Base-by-base conservation (phyloP, 345 rosid species). In the Aquilaria yunnanensis region DNA sequence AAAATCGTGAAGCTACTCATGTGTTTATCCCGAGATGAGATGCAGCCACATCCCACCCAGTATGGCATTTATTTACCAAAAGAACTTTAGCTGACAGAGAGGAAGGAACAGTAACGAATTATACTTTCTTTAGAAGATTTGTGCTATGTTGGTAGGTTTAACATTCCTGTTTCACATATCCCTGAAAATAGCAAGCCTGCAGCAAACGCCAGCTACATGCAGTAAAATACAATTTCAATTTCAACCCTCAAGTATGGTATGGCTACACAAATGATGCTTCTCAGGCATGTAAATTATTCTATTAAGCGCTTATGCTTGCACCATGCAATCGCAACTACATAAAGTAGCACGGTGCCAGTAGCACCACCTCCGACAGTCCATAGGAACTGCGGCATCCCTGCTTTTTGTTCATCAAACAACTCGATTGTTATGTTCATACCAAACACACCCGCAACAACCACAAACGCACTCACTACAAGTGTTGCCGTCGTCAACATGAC, bases 401-500 rank as follows among this genome's bases (percentile, higher is more conserved):
- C 10, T 47, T 59, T 50, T 0, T 9, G 10, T 0, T 67, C 51
- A 0, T 76, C 59, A 65, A 90, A 94, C 62, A 88, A 60, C 13
- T 78, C 88, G 7, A 90, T 86, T 0, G 0, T 45, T 60, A 94
- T 83, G 54, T 90, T 88, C 89, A 94, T 88, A 57, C 99, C 96
- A 2, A 90, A 82, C 7, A 83, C 13, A 56, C 97, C 91, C 5
- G 81, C 89, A 11, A 94, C 79, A 0, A 79, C 96, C 2, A 94
- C 76, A 46, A 86, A 90, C 12, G 80, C 82, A 54, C 86, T 82
- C 64, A 88, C 56, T 57, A 90, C 88, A 0, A 94, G 84, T 1
- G 95, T 94, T 13, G 99, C 97, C 6, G 97, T 88, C 3, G 96
- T 83, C 72, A 94, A 64, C 91, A 90, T 82, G 68, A 90, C 96